Base-by-base conservation (phyloP, 352 stramenopile genomes). In the Phytophthora sp. region DNA sequence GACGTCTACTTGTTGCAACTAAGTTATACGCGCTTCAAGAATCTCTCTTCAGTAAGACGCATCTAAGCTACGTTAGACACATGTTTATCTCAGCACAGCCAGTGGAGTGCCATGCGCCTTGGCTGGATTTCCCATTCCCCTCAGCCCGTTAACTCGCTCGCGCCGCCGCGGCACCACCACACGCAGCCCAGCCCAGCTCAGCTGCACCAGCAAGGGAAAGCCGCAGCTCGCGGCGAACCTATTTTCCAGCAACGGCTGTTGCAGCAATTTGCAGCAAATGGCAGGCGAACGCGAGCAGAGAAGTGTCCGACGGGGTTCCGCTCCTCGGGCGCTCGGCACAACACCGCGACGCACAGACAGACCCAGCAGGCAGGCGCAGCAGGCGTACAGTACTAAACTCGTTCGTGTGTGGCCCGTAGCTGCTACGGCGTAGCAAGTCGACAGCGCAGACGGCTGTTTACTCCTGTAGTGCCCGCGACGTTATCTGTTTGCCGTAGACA, bases 181-280 rank as follows among this genome's bases (percentile, higher is more conserved):
- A 42, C 2, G 28, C 18, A 18, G 12, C 12, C 39, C 13, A n/a
- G n/a, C n/a, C n/a, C n/a, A n/a, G n/a, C 38, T 30, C 55, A 57
- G 28, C 55, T 46, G 45, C 55, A 48, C 21, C 24, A 55, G 38
- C 39, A 34, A 49, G 56, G 46, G 38, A 62, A 67, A 61, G 32
- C 58, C 35, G 50, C 28, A 42, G 52, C 59, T 51, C n/a, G n/a
- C n/a, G n/a, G n/a, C n/a, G n/a, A n/a, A n/a, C n/a, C 58, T 67
- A 67, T 57, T 61, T 64, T 66, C 41, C 50, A 46, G n/a, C 43
- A 41, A 17, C 31, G 50, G 39, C 48, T 67, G 58, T 67, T 51
- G 58, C 58, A 67, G 54, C 43, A 55, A 35, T 49, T 38, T n/a
- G 10, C 32, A 18, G 32, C 41, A 49, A 54, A 49, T 24, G 20